Percentiles rank a stretch among this genome's conserved stretches.
These are phyloP conservation scores for Malus sieversii DNA, from an alignment of 306 rosid species.

Conservation along the genomic window DNA sequence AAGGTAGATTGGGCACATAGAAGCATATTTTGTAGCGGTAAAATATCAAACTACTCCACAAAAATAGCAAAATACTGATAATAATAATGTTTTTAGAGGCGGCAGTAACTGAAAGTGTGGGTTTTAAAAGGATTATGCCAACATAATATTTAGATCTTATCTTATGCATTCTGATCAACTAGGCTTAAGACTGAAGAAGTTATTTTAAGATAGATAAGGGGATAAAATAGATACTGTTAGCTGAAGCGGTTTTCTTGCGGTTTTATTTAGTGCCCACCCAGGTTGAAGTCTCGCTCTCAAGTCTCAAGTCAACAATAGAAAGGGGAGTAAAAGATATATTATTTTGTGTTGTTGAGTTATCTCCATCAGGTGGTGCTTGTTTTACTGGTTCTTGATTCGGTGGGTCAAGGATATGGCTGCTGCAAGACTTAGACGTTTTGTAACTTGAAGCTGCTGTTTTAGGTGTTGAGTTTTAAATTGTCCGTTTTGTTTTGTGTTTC, in stretches of 20 bases:
- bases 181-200: neutral
- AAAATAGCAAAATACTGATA: neutral
- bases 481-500: too few relatives aligned
- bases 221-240: neutral
- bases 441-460: too few relatives aligned
- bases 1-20: neutral
- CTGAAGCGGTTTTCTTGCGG: too few relatives aligned
- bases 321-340: neutral
- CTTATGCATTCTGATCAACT: neutral
- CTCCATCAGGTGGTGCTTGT: too few relatives aligned
- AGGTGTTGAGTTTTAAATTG: too few relatives aligned
- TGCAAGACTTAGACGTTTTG: too few relatives aligned
- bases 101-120: neutral
- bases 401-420: too few relatives aligned
- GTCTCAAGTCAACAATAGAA: too few relatives aligned
- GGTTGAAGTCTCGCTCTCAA: too few relatives aligned
- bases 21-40: neutral
- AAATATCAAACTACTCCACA: neutral
- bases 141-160: neutral
- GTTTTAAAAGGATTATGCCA: neutral
- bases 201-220: neutral
- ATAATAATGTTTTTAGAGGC: neutral
- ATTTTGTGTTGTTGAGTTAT: too few relatives aligned
- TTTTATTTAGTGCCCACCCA: too few relatives aligned
- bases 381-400: too few relatives aligned